Evolutionary conservation across 805 yeast species (phyloP), one percentile per base, ranked within the genome.

Genomic region (Yamadazyma olivae): DNA sequence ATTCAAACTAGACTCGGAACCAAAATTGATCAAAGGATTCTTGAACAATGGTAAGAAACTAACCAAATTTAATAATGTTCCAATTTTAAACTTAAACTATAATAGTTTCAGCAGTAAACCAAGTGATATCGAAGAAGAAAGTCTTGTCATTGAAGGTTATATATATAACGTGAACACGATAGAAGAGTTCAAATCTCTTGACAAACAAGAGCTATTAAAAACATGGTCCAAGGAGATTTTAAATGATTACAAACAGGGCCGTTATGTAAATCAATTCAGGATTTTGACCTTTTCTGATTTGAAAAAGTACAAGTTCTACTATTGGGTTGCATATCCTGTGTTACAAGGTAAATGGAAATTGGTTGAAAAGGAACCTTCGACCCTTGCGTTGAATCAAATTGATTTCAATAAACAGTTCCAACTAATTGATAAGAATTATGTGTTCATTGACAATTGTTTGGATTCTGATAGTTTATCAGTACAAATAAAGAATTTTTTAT

Each of bases 291-390:
- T 81, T 61, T 83, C 95, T 1, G 99, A 93, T 57, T 71, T 93
- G 54, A 93, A 93, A 57, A 87, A 84, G 60, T 90, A 84, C 64
- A 80, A 75, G 51, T 91, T 83, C 53, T 83, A 75, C 51, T 90
- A 93, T 59, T 95, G 99, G 99, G 74, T 86, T 45, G 83, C 87
- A 12, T 79, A 78, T 44, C 97, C 99, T 0, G 61, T 75, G 1
- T 56, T 87, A 22, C 24, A 41, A 14, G 39, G 41, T 19, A 16
- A 32, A 15, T 36, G 43, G 39, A 14, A 15, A 10, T 5, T 29
- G 16, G 28, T 27, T 12, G 6, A 18, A 2, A 21, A 8, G 17
- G 33, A 22, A 17, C 6, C 18, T 15, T 24, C 35, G 15, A 14
- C 17, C 19, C 22, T 31, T 7, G n/a, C 8, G 20, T 14, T n/a